Percentiles rank a stretch among this genome's conserved stretches.
Evolutionary conservation across 2,329 filamentous ascomycete species (phyloP).

Genomic region (Botrytis hyacinthi): DNA sequence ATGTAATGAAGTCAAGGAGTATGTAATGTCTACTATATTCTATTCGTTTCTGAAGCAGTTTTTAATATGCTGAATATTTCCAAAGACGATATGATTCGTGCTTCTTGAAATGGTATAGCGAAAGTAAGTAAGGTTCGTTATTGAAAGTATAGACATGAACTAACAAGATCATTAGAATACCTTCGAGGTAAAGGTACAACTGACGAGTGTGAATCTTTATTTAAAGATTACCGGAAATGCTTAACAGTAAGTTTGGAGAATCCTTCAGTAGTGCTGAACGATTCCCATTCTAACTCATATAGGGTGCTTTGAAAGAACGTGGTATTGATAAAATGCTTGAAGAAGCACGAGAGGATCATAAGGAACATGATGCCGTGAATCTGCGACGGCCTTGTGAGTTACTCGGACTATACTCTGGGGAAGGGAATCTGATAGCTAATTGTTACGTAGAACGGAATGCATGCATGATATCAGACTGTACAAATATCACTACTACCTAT

Average conservation of each 20-base stretch:
- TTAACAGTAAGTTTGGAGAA: slow-evolving; percentile 59
- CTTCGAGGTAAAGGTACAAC: slow-evolving; percentile 78
- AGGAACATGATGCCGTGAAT: slow-evolving; percentile 77
- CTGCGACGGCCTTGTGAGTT: slow-evolving; percentile 49
- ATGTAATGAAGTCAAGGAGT: slow-evolving; percentile 97
- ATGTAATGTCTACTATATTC: slow-evolving; percentile 37
- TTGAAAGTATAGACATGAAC: slow-evolving; percentile 25
- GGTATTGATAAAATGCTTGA: slow-evolving; percentile 93
- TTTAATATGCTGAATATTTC: slow-evolving; percentile 2
- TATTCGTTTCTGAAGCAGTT: background rate
- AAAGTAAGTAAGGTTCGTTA: slow-evolving; percentile 62
- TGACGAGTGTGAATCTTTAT: slow-evolving; percentile 81
- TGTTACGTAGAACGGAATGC: background rate
- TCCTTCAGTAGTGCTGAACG: slow-evolving; percentile 10
- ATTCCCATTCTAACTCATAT: slow-evolving; percentile 18
- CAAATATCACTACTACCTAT: background rate
- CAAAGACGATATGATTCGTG: slow-evolving; percentile 89
- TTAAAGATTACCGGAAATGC: slow-evolving; percentile 86
- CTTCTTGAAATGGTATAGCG: slow-evolving; percentile 99
- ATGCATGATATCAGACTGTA: slow-evolving; percentile 2
- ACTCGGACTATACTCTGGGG: background rate
- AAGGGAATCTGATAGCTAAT: background rate
- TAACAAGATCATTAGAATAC: slow-evolving; percentile 62
- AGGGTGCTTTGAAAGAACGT: slow-evolving; percentile 83
- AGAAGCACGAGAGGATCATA: slow-evolving; percentile 84